Percentiles rank a stretch among this genome's conserved stretches.
Conservation (phyloP, 345 rosid species). For the Microthlaspi erraticum region DNA sequence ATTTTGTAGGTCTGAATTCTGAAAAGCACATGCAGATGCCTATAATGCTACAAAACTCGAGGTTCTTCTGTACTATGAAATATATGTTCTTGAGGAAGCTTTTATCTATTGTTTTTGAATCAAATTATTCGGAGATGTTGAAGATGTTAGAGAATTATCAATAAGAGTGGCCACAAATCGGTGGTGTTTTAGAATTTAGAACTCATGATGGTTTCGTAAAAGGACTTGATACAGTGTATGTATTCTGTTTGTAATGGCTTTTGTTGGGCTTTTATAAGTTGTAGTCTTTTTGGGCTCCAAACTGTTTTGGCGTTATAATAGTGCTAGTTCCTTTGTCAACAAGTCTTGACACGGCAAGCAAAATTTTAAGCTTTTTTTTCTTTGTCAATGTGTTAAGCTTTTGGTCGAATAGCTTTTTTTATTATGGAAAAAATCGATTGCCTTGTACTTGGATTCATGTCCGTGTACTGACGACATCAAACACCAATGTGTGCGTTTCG, state of each 20-base stretch:
- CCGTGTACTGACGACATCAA: not conserved
- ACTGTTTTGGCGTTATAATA: not conserved
- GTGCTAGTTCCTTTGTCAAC: not conserved
- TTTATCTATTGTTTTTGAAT: no score
- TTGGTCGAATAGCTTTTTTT: not conserved
- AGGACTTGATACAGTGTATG: not conserved
- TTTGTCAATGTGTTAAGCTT: not conserved
- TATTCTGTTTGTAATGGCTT: not conserved
- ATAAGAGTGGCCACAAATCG: no score
- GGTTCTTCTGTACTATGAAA: no score
- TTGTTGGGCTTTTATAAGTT: constrained; percentile 10
- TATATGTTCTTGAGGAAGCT: no score
- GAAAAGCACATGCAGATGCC: no score
- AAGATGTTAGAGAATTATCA: no score
- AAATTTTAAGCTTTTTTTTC: no score
- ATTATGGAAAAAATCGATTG: not conserved
- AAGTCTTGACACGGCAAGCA: not conserved
- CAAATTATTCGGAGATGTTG: no score
- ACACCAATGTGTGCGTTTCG: not conserved
- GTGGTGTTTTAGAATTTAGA: not conserved
- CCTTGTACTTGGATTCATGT: constrained; percentile 14
- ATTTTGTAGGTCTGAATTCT: no score
- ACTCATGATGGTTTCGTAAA: not conserved
- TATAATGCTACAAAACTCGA: no score
- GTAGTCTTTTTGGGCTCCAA: not conserved